These are phyloP conservation scores for Xylaria sp. DNA, from an alignment of 2,329 filamentous ascomycete genomes.

Conservation along the genomic window DNA sequence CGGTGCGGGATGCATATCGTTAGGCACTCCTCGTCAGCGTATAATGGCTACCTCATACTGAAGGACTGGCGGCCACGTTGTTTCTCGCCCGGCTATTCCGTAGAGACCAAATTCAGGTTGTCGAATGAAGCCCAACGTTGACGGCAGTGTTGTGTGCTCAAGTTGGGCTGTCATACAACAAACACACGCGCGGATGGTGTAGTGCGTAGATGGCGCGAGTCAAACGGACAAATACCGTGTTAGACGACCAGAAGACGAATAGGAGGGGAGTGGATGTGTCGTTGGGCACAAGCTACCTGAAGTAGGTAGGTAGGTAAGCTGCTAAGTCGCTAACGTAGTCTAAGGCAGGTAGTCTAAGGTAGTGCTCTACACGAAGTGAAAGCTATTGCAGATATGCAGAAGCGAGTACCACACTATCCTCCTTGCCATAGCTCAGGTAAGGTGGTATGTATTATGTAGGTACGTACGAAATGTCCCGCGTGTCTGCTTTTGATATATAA, in stretches of 20 bases:
- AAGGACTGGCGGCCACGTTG: slow-evolving; percentile 34
- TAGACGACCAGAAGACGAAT: slow-evolving; percentile 27
- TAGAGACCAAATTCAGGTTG: slow-evolving; percentile 22
- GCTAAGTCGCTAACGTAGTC: slow-evolving; percentile 21
- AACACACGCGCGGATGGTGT: slow-evolving; percentile 24
- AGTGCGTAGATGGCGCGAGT: slow-evolving; percentile 21
- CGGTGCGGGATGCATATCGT: slow-evolving; percentile 45
- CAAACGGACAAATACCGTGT: slow-evolving; percentile 15
- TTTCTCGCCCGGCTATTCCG: slow-evolving; percentile 24
- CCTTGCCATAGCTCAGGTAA: slow-evolving; percentile 23
- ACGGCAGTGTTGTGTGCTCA: slow-evolving; percentile 23
- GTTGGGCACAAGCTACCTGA: slow-evolving; percentile 33
- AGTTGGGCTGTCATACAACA: slow-evolving; percentile 31
- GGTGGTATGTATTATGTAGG: slow-evolving; percentile 25
- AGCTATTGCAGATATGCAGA: slow-evolving; percentile 30
- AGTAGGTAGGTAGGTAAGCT: slow-evolving; percentile 29
- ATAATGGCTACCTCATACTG: slow-evolving; percentile 43
- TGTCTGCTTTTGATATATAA: slow-evolving; percentile 25
- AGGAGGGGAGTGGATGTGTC: slow-evolving; percentile 22
- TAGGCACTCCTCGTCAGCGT: slow-evolving; percentile 36
- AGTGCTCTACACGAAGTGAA: slow-evolving; percentile 24
- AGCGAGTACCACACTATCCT: slow-evolving; percentile 24
- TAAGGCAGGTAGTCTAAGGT: neutral
- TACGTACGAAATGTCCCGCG: slow-evolving; percentile 27
- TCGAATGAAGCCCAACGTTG: slow-evolving; percentile 29